Percentiles rank a stretch among this genome's conserved stretches.
Evolutionary conservation across 139 green algal species (phyloP).

Genomic region (Limnomonas spitsbergensis): DNA sequence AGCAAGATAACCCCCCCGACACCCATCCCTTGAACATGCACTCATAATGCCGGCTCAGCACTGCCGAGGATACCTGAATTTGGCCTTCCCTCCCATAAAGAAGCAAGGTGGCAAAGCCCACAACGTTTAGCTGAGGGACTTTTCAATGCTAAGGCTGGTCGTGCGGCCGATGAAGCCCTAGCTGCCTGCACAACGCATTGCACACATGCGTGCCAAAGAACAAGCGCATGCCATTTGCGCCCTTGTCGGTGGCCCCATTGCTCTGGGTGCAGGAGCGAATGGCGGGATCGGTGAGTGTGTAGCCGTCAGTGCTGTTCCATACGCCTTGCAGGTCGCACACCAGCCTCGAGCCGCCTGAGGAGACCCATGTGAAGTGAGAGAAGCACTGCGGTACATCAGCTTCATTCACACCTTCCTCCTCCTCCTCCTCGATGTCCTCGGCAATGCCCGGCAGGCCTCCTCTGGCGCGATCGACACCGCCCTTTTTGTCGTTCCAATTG

Average conservation of each 20-base stretch:
- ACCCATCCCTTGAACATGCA: too few species aligned
- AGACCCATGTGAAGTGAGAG: conserved; percentile 38
- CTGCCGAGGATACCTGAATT: too few species aligned
- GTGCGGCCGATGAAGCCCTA: too few species aligned
- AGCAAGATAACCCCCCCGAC: too few species aligned
- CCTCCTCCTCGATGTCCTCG: conserved; percentile 19
- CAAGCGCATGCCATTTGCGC: conserved; percentile 11
- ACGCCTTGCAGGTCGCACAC: conserved; percentile 49
- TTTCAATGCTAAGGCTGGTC: too few species aligned
- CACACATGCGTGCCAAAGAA: conserved; percentile 40
- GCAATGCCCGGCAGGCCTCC: background rate
- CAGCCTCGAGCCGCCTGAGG: conserved; percentile 29
- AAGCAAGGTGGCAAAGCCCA: too few species aligned
- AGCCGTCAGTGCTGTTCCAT: conserved; percentile 31
- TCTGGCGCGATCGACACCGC: conserved; percentile 9
- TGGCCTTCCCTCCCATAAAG: too few species aligned
- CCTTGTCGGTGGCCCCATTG: conserved; percentile 39
- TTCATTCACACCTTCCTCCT: conserved; percentile 21
- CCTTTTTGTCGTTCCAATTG: conserved; percentile 45
- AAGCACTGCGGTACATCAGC: conserved; percentile 38
- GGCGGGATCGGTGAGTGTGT: conserved; percentile 43
- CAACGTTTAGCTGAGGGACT: too few species aligned
- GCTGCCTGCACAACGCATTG: conserved; percentile 27
- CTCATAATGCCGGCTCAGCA: too few species aligned
- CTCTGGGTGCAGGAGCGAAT: conserved; percentile 29